phyloP scores from a whole-genome alignment of 768 basidiomycete genomes.

The Termitomyces titanicus region DNA sequence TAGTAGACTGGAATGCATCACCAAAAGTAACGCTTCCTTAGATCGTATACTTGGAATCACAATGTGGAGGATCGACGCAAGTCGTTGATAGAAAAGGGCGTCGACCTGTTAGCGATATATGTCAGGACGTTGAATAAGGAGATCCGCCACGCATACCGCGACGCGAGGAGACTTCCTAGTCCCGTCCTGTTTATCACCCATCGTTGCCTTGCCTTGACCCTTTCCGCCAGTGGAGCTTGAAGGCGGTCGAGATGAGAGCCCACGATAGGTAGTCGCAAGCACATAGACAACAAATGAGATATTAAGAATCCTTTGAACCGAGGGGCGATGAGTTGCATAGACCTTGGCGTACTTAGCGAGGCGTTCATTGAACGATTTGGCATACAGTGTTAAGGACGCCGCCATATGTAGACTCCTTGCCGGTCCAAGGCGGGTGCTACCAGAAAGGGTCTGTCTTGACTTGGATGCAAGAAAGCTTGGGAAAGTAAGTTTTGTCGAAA shows the following conservation, averaged over 20 bases:
- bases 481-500: neutral
- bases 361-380: constrained; percentile 29
- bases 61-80: constrained; percentile 75
- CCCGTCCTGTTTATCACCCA: constrained; percentile 2
- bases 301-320: constrained; percentile 70
- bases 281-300: constrained; percentile 69
- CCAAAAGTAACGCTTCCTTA: constrained; percentile 82
- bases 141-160: constrained; percentile 40
- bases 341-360: constrained; percentile 40
- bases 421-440: neutral
- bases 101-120: constrained; percentile 61
- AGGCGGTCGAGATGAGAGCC: constrained; percentile 44
- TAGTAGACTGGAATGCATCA: constrained; percentile 86
- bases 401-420: constrained; percentile 21
- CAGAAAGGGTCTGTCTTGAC: no score
- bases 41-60: constrained; percentile 84
- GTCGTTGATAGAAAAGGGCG: constrained; percentile 81
- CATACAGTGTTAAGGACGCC: constrained; percentile 30
- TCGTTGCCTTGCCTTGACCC: constrained; percentile 34
- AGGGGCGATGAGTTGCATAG: constrained; percentile 67
- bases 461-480: no score
- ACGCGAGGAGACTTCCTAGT: constrained; percentile 54
- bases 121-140: neutral
- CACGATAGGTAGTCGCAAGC: constrained; percentile 57
- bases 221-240: constrained; percentile 33